Conservation (phyloP, 768 basidiomycete species). For the Lanmaoa rubissima region DNA sequence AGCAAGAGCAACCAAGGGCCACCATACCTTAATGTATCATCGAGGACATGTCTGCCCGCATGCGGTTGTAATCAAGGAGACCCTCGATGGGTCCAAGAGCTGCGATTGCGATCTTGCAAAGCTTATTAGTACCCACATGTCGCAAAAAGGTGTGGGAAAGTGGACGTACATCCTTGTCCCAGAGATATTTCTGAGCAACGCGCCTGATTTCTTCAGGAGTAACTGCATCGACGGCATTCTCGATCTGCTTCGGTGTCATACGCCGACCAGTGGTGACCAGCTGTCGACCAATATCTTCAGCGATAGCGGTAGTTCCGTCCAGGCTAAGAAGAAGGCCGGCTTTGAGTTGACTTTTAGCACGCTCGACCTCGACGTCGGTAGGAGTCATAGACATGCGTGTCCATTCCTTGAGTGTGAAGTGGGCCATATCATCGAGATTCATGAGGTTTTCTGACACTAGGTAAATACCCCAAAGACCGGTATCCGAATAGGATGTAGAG, state of each 20-base stretch:
- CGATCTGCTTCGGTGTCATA: slow-evolving; percentile 90
- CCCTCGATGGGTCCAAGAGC: slow-evolving; percentile 91
- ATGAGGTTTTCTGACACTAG: slow-evolving; percentile 90
- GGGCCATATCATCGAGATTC: slow-evolving; percentile 90
- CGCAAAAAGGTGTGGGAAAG: slow-evolving; percentile 25
- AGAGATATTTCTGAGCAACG: slow-evolving; percentile 93
- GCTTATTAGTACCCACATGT: slow-evolving; percentile 1
- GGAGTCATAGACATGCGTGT: slow-evolving; percentile 90
- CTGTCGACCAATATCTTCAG: slow-evolving; percentile 98
- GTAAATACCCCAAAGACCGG: slow-evolving; percentile 99
- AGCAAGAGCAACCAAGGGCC: background rate
- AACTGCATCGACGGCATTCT: slow-evolving; percentile 88
- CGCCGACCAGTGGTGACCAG: slow-evolving; percentile 91
- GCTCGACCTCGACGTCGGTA: slow-evolving; percentile 84
- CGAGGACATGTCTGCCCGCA: slow-evolving; percentile 80
- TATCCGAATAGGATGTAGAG: slow-evolving; percentile 98
- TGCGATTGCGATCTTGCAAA: slow-evolving; percentile 70
- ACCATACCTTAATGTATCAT: slow-evolving; percentile 54
- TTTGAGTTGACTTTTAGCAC: slow-evolving; percentile 98
- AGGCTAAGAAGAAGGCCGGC: slow-evolving; percentile 85
- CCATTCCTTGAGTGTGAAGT: slow-evolving; percentile 97
- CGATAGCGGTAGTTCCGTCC: slow-evolving; percentile 95
- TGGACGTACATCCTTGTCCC: slow-evolving; percentile 85
- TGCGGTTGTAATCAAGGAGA: slow-evolving; percentile 91
- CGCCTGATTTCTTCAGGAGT: slow-evolving; percentile 86